Evolutionary conservation across 768 basidiomycete genomes (phyloP), one percentile per base, ranked within the genome.

Genomic region (Lentinus brumalis): DNA sequence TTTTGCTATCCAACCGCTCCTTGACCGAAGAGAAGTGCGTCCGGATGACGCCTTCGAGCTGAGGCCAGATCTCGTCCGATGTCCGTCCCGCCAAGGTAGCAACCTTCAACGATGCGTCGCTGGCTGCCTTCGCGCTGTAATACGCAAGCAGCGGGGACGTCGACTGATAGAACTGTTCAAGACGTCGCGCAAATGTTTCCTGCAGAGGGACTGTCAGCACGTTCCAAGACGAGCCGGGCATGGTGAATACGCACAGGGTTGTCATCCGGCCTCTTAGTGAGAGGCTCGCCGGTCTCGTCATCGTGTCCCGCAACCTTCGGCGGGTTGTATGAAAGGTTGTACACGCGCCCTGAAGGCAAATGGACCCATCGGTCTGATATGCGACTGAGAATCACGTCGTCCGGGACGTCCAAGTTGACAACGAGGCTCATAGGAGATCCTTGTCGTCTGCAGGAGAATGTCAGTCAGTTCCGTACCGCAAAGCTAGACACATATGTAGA

Each of bases 351-450:
- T 0, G 93, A 95, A 7, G 91, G 85, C 14, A 89, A 79, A 71
- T 96, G 94, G 26, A 96, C 82, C 90, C 89, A 96, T 42, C 94
- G 88, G 70, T 96, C 93, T 12, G 90, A 89, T 66, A 96, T 95
- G 52, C 94, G 89, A 60, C 83, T 79, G 18, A 96, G 78, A 69
- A 96, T 95, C 53, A 93, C 82, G 59, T 89, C 81, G 70, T 96
- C 94, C 1, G 92, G 83, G n/a, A 97, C 92, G 63, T 94, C 88
- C 31, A 97, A 79, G 72, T 94, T 92, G 56, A 94, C 86, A 41
- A 96, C 82, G 46, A 96, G 80, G 59, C 87, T 92, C 60, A 96
- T 76, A 31, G 92, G 86, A 32, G 78, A 81, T 62, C 80, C 78
- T 66, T 83, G 83, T 63, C 78, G 80, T 67, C 91, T 92, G 69